Evolutionary conservation across 106 monocot species (phyloP), one percentile per base, ranked within the genome.

Genomic region (Posidonia australis): DNA sequence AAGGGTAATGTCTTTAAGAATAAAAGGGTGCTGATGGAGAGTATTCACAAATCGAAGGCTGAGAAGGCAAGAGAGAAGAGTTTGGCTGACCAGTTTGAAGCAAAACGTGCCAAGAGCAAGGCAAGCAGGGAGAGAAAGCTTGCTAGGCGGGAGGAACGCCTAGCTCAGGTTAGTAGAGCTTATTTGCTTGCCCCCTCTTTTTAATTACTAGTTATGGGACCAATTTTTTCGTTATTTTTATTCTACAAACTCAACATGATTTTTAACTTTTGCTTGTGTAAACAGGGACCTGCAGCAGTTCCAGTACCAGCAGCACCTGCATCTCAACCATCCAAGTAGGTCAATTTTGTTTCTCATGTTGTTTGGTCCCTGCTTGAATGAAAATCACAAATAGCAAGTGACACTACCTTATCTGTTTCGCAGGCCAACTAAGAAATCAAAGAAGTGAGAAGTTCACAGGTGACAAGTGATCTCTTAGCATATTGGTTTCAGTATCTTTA

Each of bases 1-100:
- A 72, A 72, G 64, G 72, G 72, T 54, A 72, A 72, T 51, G 72
- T 72, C 16, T 72, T 72, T 53, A 72, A 72, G 72, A 72, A 72
- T 42, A 72, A 72, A 59, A 63, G 72, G 53, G 72, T 72, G 44
- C 36, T 72, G 64, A 72, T 72, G 72, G 72, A 72, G 27, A 72
- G 72, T 23, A 72, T 72, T 27, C 72, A 72, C 72, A 72, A 72
- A 48, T 63, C 72, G 13, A 72, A 72, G 54, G 64, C 63, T 10
- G 72, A 72, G 54, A 72, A 72, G 64, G 44, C 30, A 24, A 63
- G 72, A 32, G 72, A 72, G 43, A 72, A 72, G 72, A 72, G 51
- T 18, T 14, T 72, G 18, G 41, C 54, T 28, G 72, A 72, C n/a
- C 53, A 63, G 54, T 72, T 64, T 44, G 72, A 72, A 45, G 53